These are phyloP conservation scores for Bondarzewia mesenterica DNA, from an alignment of 1,284 basidiomycete genomes.

Conservation along the genomic window DNA sequence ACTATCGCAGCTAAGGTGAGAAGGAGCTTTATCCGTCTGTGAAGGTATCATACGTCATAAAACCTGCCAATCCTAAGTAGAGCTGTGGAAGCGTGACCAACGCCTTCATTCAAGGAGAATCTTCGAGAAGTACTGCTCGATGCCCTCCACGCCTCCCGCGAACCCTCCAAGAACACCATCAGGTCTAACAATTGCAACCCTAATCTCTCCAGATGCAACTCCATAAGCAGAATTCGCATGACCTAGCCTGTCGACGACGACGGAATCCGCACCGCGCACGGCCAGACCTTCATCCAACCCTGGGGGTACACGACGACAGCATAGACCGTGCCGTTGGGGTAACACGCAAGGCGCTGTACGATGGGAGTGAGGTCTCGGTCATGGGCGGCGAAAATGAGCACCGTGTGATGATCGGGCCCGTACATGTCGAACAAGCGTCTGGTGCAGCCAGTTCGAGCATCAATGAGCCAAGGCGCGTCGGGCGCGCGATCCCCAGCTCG, in stretches of 20 bases:
- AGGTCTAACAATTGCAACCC: slow-evolving; percentile 2
- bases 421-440: slow-evolving; percentile 6
- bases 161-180: slow-evolving; percentile 4
- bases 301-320: not conserved
- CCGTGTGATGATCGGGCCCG: slow-evolving; percentile 4
- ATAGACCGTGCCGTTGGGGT: not conserved
- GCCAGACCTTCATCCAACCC: too few species aligned
- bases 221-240: not conserved
- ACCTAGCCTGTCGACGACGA: not conserved
- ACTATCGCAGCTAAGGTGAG: too few species aligned
- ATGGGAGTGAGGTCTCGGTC: not conserved
- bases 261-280: not conserved
- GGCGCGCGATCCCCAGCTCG: slow-evolving; percentile 15
- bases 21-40: too few species aligned
- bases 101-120: not conserved
- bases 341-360: not conserved
- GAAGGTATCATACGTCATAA: too few species aligned
- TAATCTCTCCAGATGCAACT: not conserved
- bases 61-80: too few species aligned
- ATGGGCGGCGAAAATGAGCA: slow-evolving; percentile 3
- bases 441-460: not conserved
- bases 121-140: slow-evolving; percentile 2
- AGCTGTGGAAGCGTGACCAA: too few species aligned
- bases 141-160: not conserved
- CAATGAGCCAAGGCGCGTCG: slow-evolving; percentile 11